Evolutionary conservation across 306 rosid species (phyloP), one percentile per base, ranked within the genome.

Genomic region (Gillenia trifoliata): DNA sequence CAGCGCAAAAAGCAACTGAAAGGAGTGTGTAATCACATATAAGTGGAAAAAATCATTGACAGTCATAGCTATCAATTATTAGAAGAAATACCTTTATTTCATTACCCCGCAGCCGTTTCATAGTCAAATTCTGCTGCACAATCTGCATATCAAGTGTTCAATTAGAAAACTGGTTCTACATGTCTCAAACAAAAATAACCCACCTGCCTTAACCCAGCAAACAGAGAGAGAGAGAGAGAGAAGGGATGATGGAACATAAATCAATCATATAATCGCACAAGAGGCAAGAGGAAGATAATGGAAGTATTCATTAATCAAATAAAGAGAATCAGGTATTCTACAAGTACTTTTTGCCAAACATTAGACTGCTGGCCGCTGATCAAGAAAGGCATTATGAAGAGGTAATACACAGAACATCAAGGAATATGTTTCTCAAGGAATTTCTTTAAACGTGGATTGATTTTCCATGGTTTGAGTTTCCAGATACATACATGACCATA

Each of bases 21-120:
- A 28, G 41, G 11, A 38, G 41, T 49, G 20, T 41, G 30, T 17
- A n/a, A 67, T 50, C 25, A 20, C n/a, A 61, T 47, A 7, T 43
- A 30, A 29, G 49, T 62, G 36, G 22, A 29, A n/a, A 40, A 23
- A 15, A 52, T 49, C 55, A 50, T 40, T 15, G 20, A 3, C 1
- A 40, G 55, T 33, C 26, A 63, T n/a, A 29, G 59, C 10, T 20
- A 45, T 23, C 6, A 31, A 47, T n/a, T n/a, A 66, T 71, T 55
- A 57, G 43, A 7, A 11, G 38, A 67, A 81, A 75, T 79, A 93
- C 98, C 98, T 86, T 93, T 81, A 93, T 93, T 86, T 93, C 97
- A 86, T 83, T 69, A 57, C 98, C 98, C 4, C 86, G 90, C 49
- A 93, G 90, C 60, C 96, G 89, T 77, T 89, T 93, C 97, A 93